Evolutionary conservation across 495 filamentous ascomycete species (phyloP).

Genomic region (Podospora sp.): DNA sequence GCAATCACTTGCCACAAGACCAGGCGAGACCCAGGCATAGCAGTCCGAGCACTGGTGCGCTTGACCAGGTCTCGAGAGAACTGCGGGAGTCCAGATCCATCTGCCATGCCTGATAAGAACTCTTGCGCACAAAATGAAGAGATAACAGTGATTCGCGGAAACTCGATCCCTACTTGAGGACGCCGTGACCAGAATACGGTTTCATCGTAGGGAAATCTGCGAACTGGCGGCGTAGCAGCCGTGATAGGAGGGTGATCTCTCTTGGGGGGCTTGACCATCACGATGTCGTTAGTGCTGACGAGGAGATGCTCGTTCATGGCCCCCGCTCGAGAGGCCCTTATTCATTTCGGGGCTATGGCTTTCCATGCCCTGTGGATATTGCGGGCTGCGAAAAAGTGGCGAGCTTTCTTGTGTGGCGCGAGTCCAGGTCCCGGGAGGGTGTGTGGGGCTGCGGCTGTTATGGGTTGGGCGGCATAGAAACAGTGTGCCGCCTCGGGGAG

Average conservation of each 20-base stretch:
- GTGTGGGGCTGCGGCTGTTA: slow-evolving; percentile 4
- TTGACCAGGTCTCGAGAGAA: neutral
- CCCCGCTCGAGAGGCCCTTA: slow-evolving; percentile 1
- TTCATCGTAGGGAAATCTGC: neutral
- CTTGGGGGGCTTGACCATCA: neutral
- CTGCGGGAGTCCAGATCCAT: neutral
- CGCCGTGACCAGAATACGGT: neutral
- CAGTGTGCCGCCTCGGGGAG: neutral
- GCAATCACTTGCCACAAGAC: neutral
- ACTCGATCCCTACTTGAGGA: neutral
- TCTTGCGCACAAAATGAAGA: neutral
- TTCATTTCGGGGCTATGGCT: slow-evolving; percentile 30
- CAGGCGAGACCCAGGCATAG: neutral
- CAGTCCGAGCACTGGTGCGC: neutral
- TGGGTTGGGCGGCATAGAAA: neutral
- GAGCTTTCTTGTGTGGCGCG: neutral
- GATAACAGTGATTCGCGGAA: neutral
- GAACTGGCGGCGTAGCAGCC: neutral
- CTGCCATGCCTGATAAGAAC: neutral
- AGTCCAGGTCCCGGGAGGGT: neutral
- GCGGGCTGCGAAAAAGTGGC: neutral
- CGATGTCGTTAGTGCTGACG: neutral
- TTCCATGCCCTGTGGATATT: slow-evolving; percentile 22
- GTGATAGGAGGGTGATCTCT: neutral
- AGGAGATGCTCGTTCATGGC: neutral